Evolutionary conservation across 1,284 basidiomycete genomes (phyloP), one percentile per base, ranked within the genome.

Genomic region (Melampsora americana): DNA sequence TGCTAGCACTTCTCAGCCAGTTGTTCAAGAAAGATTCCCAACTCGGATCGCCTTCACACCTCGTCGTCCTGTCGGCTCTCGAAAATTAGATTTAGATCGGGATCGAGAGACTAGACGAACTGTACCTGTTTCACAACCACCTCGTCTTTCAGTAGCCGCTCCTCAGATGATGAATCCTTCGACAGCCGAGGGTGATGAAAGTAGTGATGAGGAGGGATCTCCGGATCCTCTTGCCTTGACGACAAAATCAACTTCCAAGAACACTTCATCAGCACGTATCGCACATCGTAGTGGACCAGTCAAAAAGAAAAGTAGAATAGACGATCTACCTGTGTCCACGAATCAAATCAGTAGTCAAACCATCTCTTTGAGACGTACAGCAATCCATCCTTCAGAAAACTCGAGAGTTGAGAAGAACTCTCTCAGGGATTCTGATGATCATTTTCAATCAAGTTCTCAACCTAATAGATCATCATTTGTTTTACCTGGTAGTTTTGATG

Each of bases 1-100:
- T 62, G 44, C 46, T 64, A 50, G 42, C 12, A 18, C 60, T 14
- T 48, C 61, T 26, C 69, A 60, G 65, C n/a, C 69, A 30, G 18
- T 6, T 59, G 23, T 20, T 39, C 60, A 72, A 64, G 69, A 72
- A 28, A 42, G 69, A 48, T 72, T 60, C 60, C 69, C 69, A 3
- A 72, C 61, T 65, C 59, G 61, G 26, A 72, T 72, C 32, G 59
- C 42, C 14, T 72, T 72, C 32, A 72, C 69, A 39, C 69, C 69
- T 60, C 69, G 61, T 23, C 59, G 69, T 7, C 69, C 69, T 42
- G 39, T 42, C 12, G 39, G 6, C 1, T 65, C 69, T n/a, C 69
- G 46, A 46, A 39, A 72, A 30, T 42, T 11, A 42, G 39, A 42
- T 9, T 42, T 42, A 12, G 11, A 42, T 42, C 3, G 35, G 9